Conservation (phyloP, 2,329 filamentous ascomycete species). For the Aspergillus proliferans region DNA sequence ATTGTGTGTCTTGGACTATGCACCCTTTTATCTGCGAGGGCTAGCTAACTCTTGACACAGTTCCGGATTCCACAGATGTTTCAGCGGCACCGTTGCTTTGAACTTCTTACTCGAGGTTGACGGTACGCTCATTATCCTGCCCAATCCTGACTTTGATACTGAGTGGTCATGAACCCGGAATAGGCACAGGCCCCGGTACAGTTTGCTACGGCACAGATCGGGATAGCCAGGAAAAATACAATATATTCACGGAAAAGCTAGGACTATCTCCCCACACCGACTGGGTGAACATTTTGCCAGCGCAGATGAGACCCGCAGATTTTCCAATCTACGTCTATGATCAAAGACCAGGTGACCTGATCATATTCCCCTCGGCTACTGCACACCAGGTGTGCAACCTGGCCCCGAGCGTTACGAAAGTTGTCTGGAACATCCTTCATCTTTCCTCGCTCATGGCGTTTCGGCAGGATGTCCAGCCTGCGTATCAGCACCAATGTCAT, state of each 20-base stretch:
- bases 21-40: not conserved
- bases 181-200: constrained; percentile 18
- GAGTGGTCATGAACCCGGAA: not conserved
- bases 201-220: constrained; percentile 32
- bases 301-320: constrained; percentile 25
- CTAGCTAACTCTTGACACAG: constrained; percentile 8
- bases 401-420: constrained; percentile 27
- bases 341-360: constrained; percentile 28
- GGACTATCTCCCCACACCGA: constrained; percentile 31
- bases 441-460: constrained; percentile 27
- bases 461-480: constrained; percentile 29
- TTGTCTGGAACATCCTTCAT: constrained; percentile 35
- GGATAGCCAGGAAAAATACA: constrained; percentile 27
- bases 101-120: constrained; percentile 29
- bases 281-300: constrained; percentile 26
- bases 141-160: not conserved
- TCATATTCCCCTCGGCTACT: constrained; percentile 31
- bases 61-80: constrained; percentile 33
- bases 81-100: constrained; percentile 31
- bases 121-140: constrained; percentile 9
- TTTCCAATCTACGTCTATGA: constrained; percentile 32
- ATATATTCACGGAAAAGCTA: constrained; percentile 26
- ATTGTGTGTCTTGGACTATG: constrained; percentile 13
- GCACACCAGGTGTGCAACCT: constrained; percentile 34
- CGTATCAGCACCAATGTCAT: constrained; percentile 30